These are phyloP conservation scores for Paraconiothyrium brasiliense DNA, from an alignment of 2,329 filamentous ascomycete genomes.

Conservation along the genomic window DNA sequence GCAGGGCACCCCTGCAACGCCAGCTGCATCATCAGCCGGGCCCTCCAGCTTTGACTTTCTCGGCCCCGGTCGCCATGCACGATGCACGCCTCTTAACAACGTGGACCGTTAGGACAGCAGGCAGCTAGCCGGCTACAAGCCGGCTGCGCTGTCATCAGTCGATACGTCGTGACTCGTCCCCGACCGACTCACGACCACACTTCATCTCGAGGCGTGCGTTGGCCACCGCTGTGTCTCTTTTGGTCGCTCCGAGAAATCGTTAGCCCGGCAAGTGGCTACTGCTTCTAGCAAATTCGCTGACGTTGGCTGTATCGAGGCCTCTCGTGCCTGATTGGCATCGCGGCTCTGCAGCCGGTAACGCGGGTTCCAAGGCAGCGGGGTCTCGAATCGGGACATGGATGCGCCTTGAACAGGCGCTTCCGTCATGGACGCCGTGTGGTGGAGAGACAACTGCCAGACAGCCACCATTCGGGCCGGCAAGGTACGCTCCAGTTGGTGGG, in stretches of 20 bases:
- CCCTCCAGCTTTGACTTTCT: constrained; percentile 38
- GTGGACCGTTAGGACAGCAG: constrained; percentile 46
- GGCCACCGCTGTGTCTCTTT: constrained; percentile 31
- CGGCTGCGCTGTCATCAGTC: constrained; percentile 51
- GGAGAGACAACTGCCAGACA: constrained; percentile 27
- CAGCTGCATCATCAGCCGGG: constrained; percentile 48
- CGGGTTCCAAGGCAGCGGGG: constrained; percentile 47
- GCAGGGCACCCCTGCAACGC: constrained; percentile 40
- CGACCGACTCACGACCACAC: constrained; percentile 34
- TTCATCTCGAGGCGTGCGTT: constrained; percentile 42
- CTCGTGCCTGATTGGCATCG: constrained; percentile 41
- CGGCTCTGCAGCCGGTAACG: constrained; percentile 40
- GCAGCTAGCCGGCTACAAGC: constrained; percentile 43
- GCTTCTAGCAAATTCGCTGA: constrained; percentile 27
- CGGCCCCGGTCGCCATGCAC: constrained; percentile 41
- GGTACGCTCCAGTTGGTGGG: constrained; percentile 18
- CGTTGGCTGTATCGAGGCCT: constrained; percentile 24
- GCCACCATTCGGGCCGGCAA: constrained; percentile 27
- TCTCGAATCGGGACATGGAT: constrained; percentile 41
- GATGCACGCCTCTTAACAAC: constrained; percentile 48
- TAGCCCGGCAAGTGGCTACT: constrained; percentile 24
- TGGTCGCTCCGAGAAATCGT: constrained; percentile 18
- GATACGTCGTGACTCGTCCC: constrained; percentile 47
- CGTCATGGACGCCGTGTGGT: constrained; percentile 42
- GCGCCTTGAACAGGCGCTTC: constrained; percentile 33